Conservation (phyloP, 306 rosid species). For the Fragaria iinumae region DNA sequence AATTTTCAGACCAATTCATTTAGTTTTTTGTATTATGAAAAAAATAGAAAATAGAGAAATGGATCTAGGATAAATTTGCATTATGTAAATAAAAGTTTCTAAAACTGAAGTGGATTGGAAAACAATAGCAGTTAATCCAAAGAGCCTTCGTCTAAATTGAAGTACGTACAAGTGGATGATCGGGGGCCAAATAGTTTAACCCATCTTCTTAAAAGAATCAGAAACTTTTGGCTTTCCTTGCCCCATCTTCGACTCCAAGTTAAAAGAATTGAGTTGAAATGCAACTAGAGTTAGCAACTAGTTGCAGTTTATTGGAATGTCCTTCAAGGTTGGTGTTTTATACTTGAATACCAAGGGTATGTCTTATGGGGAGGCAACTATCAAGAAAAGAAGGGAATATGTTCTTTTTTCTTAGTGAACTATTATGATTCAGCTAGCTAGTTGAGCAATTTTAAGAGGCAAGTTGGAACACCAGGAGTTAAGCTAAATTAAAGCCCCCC, state of each 20-base stretch:
- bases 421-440: neutral
- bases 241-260: neutral
- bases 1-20: no score
- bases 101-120: neutral
- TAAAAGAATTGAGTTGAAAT: neutral
- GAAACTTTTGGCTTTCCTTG: neutral
- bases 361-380: neutral
- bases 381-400: neutral
- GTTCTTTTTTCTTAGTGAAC: neutral
- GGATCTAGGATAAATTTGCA: neutral
- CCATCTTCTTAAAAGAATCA: neutral
- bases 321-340: slow-evolving; percentile 1
- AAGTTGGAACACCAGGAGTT: neutral
- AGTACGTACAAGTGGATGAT: neutral
- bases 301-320: neutral
- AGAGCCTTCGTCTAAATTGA: neutral
- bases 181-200: slow-evolving; percentile 1
- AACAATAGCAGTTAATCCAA: neutral
- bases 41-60: no score
- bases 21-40: no score
- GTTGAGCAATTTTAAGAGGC: neutral
- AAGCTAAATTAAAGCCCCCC: neutral
- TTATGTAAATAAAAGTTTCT: neutral
- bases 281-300: neutral
- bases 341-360: neutral